Conservation (phyloP, 345 rosid genomes). For the Balakata baccata region DNA sequence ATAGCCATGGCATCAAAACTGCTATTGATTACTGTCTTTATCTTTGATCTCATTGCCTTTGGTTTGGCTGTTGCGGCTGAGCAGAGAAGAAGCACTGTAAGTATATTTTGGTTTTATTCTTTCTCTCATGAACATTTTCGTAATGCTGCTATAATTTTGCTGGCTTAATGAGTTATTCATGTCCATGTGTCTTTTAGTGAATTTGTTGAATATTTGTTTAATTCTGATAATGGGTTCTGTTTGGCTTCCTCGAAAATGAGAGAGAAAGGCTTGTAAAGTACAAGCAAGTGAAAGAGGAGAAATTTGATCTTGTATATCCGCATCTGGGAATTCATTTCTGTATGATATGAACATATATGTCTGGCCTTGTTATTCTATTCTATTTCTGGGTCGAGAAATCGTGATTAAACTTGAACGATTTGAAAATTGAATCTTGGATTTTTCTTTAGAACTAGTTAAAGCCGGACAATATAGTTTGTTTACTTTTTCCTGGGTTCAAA, state of each 20-base stretch:
- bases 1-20: constrained; percentile 76
- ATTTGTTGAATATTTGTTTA: constrained; percentile 14
- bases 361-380: no score
- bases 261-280: neutral
- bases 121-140: neutral
- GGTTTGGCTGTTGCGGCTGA: constrained; percentile 94
- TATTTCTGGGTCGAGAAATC: neutral
- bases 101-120: constrained; percentile 15
- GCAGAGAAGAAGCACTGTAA: constrained; percentile 92
- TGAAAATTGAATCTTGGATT: neutral
- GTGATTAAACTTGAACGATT: neutral
- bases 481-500: no score
- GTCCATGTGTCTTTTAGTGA: neutral
- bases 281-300: neutral
- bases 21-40: constrained; percentile 54
- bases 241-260: constrained; percentile 1
- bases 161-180: neutral
- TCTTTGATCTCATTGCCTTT: constrained; percentile 83
- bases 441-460: neutral
- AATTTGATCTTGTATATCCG: no score
- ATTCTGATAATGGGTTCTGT: constrained; percentile 12
- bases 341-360: no score
- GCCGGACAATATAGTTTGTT: no score
- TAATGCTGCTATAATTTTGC: no score
- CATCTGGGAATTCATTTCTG: no score